Evolutionary conservation across 768 basidiomycete genomes (phyloP), one percentile per base, ranked within the genome.

Genomic region (Tylopilus sp.): DNA sequence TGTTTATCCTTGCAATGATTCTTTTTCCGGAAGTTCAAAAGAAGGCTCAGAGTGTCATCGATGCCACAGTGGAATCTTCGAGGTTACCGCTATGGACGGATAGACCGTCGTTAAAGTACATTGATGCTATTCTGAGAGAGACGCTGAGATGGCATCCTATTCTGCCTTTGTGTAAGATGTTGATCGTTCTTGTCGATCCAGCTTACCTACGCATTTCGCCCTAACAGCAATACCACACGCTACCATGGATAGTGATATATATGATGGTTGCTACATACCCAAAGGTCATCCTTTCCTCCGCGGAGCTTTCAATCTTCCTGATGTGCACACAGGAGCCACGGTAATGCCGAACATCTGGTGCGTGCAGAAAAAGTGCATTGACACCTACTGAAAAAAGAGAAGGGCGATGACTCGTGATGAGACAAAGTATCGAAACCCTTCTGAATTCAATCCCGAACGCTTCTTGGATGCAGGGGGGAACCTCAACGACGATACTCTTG

Each of bases 361-460:
- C 11, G 64, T 44, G 25, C 15, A 28, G n/a, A 28, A 21, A 39
- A 4, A 12, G 21, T 10, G 40, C 22, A 40, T 6, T 17, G 35
- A n/a, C 28, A 26, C 21, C 6, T 38, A 20, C 45, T 41, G 33
- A 52, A 11, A 22, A 5, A 8, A 20, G 18, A 30, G 22, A 21
- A 72, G 71, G 67, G 68, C 61, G 17, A 71, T 73, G 46, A 50
- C 69, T 5, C 71, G 62, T 20, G 66, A 73, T 52, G 59, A 60
- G n/a, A 49, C 50, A 17, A 50, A 55, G 17, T 74, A 72, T 48
- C 68, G 68, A 3, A 50, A 61, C 28, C 70, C 72, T 0, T 61
- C 53, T 42, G 57, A 44, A n/a, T 71, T 72, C 55, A 53, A 56
- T 22, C 71, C 72, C 6, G 63, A 66, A 26, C 68, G 70, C 2